Evolutionary conservation across 306 rosid genomes (phyloP).

Genomic region (Prunus salicina): DNA sequence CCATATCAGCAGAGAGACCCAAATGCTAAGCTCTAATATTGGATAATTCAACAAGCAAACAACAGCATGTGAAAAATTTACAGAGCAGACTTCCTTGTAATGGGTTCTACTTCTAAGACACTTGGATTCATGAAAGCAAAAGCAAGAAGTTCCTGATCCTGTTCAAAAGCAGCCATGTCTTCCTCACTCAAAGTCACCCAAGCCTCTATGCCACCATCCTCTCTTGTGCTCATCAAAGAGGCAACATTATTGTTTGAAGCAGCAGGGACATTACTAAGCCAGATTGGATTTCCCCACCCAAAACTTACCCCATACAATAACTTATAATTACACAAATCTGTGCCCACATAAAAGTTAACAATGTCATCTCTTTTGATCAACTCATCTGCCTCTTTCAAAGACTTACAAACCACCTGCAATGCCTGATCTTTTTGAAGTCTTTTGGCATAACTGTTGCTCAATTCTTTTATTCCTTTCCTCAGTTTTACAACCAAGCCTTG

Average conservation of each 20-base stretch:
- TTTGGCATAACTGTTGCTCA: background rate
- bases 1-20: background rate
- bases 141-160: constrained; percentile 12
- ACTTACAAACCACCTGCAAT: background rate
- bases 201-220: constrained; percentile 16
- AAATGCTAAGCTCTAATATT: background rate
- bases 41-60: background rate
- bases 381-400: background rate
- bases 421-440: background rate
- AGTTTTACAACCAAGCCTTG: constrained; percentile 9
- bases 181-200: constrained; percentile 22
- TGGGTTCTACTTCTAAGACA: background rate
- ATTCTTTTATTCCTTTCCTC: constrained; percentile 15
- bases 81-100: constrained; percentile 8
- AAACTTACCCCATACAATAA: constrained; percentile 12
- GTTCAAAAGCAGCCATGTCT: constrained; percentile 21
- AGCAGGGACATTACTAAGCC: constrained; percentile 1
- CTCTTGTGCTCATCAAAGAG: constrained; percentile 5
- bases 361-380: constrained; percentile 12
- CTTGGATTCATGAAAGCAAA: constrained; percentile 15
- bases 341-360: background rate
- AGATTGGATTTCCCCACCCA: constrained; percentile 20
- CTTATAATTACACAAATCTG: background rate
- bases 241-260: background rate
- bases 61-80: background rate